These are phyloP conservation scores for Colletotrichum navitas DNA, from an alignment of 2,329 filamentous ascomycete species.

Conservation along the genomic window DNA sequence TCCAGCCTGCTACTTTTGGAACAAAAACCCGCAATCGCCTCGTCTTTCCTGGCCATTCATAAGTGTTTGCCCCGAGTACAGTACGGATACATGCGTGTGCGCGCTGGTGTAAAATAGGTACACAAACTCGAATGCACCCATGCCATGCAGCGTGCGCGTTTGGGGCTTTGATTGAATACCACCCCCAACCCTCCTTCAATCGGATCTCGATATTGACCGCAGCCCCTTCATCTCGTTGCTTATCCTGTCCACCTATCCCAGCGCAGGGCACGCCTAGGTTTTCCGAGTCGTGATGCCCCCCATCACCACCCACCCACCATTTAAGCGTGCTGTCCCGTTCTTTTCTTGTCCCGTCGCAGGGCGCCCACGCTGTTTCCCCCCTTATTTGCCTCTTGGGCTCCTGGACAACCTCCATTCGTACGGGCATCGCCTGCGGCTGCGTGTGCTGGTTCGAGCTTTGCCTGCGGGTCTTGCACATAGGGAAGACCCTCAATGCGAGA, in stretches of 20 bases:
- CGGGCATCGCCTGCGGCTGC: background rate
- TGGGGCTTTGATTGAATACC: background rate
- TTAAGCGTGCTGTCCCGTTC: no score
- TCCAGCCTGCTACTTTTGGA: constrained; percentile 20
- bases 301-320: no score
- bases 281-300: no score
- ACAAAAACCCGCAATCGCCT: constrained; percentile 7
- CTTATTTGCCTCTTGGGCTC: background rate
- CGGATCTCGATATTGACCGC: constrained; percentile 15
- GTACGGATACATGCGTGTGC: background rate
- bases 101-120: background rate
- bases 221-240: constrained; percentile 36
- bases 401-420: background rate
- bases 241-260: constrained; percentile 13
- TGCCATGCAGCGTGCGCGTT: background rate
- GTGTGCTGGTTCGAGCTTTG: background rate
- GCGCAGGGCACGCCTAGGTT: constrained; percentile 14
- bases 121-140: constrained; percentile 3
- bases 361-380: constrained; percentile 12
- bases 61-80: background rate
- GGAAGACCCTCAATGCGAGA: constrained; percentile 17
- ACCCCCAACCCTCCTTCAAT: background rate
- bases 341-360: no score
- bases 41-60: background rate
- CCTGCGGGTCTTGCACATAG: constrained; percentile 5